These are phyloP conservation scores for Penicillium salamii DNA, from an alignment of 495 filamentous ascomycete genomes.

Conservation along the genomic window DNA sequence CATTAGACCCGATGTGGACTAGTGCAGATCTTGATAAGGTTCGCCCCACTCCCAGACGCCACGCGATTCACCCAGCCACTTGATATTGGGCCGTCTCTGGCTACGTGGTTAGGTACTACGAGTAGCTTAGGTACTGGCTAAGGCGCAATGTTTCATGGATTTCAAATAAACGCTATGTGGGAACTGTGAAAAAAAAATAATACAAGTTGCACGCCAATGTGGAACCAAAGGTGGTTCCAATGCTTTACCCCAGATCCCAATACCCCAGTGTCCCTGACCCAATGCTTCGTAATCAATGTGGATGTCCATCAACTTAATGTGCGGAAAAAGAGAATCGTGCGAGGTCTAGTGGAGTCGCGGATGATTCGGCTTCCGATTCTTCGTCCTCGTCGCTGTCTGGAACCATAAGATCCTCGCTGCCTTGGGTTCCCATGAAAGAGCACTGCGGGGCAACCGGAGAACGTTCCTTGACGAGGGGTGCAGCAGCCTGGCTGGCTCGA, in stretches of 20 bases:
- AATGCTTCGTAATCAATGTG: conserved; percentile 17
- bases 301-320: conserved; percentile 19
- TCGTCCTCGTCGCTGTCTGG: conserved; percentile 67
- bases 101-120: background rate
- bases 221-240: conserved; percentile 8
- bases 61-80: conserved; percentile 22
- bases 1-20: conserved; percentile 16
- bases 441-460: conserved; percentile 6
- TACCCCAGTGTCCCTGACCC: conserved; percentile 8
- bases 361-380: conserved; percentile 28
- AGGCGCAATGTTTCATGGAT: background rate
- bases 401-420: conserved; percentile 75
- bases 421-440: conserved; percentile 30
- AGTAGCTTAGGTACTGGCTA: too few relatives aligned
- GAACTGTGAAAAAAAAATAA: background rate
- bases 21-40: conserved; percentile 17
- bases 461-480: conserved; percentile 2
- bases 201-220: conserved; percentile 7
- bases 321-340: conserved; percentile 53
- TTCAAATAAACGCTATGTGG: conserved; percentile 7
- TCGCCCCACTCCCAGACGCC: conserved; percentile 20
- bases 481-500: conserved; percentile 9
- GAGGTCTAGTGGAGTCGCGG: conserved; percentile 42
- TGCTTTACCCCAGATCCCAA: conserved; percentile 9
- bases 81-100: conserved; percentile 1